Percentiles rank a stretch among this genome's conserved stretches.
These are phyloP conservation scores for Fragaria vesca DNA, from an alignment of 306 rosid genomes.

Conservation along the genomic window DNA sequence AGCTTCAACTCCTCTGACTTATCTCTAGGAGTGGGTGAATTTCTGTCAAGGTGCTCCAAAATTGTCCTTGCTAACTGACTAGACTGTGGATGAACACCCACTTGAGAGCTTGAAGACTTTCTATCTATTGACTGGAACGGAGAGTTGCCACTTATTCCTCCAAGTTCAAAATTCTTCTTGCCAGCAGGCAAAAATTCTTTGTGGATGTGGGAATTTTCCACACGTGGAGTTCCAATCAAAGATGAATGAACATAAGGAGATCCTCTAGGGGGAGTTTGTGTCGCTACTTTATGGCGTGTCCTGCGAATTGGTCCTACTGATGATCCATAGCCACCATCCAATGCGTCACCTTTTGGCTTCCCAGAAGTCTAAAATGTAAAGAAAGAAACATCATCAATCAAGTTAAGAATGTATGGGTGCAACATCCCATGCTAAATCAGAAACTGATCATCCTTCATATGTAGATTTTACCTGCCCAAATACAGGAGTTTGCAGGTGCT, in stretches of 20 bases:
- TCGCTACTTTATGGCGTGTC: constrained; percentile 43
- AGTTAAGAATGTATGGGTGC: background rate
- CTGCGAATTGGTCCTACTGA: constrained; percentile 80
- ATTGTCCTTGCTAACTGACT: constrained; percentile 79
- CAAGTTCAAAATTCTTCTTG: constrained; percentile 41
- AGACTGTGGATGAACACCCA: constrained; percentile 53
- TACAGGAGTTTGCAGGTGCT: constrained; percentile 42
- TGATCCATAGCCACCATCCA: constrained; percentile 60
- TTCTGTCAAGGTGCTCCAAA: constrained; percentile 80
- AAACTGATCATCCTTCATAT: background rate
- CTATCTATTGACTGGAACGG: constrained; percentile 26
- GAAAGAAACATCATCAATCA: constrained; percentile 10
- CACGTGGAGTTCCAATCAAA: constrained; percentile 29
- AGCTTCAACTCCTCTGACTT: constrained; percentile 74
- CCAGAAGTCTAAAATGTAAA: constrained; percentile 33
- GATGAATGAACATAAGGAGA: constrained; percentile 40
- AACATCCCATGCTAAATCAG: background rate
- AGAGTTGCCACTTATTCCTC: constrained; percentile 32
- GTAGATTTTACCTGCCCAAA: constrained; percentile 53
- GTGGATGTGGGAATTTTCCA: constrained; percentile 33
- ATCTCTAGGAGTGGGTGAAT: constrained; percentile 65
- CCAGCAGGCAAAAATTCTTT: constrained; percentile 41
- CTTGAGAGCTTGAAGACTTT: constrained; percentile 38
- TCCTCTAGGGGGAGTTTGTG: constrained; percentile 45
- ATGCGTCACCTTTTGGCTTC: constrained; percentile 42